Base-by-base conservation (phyloP, 1,284 basidiomycete species). In the Tilletia setariae region DNA sequence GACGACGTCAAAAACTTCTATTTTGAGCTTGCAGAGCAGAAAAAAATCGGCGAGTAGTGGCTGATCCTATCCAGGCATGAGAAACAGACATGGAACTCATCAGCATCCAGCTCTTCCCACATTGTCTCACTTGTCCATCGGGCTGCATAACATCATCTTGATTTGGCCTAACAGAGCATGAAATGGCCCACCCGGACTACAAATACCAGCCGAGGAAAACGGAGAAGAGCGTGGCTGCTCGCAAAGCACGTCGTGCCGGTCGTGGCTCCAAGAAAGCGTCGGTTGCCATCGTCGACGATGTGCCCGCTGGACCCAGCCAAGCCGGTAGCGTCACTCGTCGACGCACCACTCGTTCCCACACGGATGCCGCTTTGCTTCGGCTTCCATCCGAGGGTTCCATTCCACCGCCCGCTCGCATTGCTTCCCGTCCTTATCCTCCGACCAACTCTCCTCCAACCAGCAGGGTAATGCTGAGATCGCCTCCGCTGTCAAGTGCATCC, bases 151-250 rank as follows among this genome's bases (percentile, higher is more conserved):
- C 35, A 40, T 40, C 35, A 40, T 6, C 35, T 6, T 28, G n/a
- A 23, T 25, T 9, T 6, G 21, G 11, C 47, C 4, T 9, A 1
- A 28, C 53, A 61, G 56, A 61, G 32, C 56, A 61, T n/a, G 28
- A 32, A 61, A 19, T n/a, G 25, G 28, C 56, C 15, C n/a, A 19
- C 21, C 56, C 56, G 1, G 32, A 16, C 30, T 61, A 61, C 56
- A 61, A 61, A 21, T 61, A 32, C 30, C 32, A 61, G 32, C 56
- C 56, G 32, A 32, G 32, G 35, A 32, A 61, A 30, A 61, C 56
- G 32, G 56, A 61, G 28, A 61, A 61, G 56, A 61, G 56, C 30
- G 19, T 61, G 11, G 56, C 56, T 30, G 56, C 56, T 16, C 56
- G 56, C 16, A 35, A 32, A 11, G 56, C 56, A 13, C 28, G 56